Base-by-base conservation (phyloP, 768 basidiomycete species). In the Mycena leptocephala region DNA sequence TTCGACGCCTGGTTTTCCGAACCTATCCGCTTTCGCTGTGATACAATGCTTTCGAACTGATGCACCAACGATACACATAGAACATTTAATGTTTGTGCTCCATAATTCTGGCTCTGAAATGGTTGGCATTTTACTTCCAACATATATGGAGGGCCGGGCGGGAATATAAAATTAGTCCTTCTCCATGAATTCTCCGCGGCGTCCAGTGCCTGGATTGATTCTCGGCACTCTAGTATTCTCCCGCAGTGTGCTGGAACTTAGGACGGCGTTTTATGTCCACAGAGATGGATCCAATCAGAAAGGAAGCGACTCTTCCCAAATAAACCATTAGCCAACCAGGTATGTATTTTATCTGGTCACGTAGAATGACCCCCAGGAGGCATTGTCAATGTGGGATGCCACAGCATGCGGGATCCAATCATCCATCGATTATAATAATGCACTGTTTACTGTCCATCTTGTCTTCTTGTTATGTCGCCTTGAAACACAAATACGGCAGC, bases 131-230 rank as follows among this genome's bases (percentile, higher is more conserved):
- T 61, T 51, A 37, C 33, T 30, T 48, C 24, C 22, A 2, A 51
- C 10, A 32, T 30, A 20, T 28, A 0, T 46, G 33, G 18, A 58
- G 14, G 43, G 18, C 24, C 5, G 28, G 35, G 62, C n/a, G 56
- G 33, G n/a, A 39, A 32, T 61, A 41, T 68, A 61, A 48, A 72
- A 65, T 68, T 67, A 74, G 43, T 46, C 3, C 24, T n/a, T n/a
- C n/a, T 37, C 72, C 72, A 66, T 26, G 48, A 67, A 67, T 67
- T 74, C 72, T 74, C 65, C 72, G 71, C 67, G 53, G 41, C 46
- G 8, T 7, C 63, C 13, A n/a, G 39, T 41, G 33, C 64, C 46
- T 39, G 64, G 20, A 61, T 51, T 61, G 70, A 48, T 61, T 61
- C 48, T 20, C 20, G 11, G 32, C 62, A 22, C 20, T 28, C 8